Evolutionary conservation across 495 filamentous ascomycete genomes (phyloP), one percentile per base, ranked within the genome.

Genomic region (Podospora comata): DNA sequence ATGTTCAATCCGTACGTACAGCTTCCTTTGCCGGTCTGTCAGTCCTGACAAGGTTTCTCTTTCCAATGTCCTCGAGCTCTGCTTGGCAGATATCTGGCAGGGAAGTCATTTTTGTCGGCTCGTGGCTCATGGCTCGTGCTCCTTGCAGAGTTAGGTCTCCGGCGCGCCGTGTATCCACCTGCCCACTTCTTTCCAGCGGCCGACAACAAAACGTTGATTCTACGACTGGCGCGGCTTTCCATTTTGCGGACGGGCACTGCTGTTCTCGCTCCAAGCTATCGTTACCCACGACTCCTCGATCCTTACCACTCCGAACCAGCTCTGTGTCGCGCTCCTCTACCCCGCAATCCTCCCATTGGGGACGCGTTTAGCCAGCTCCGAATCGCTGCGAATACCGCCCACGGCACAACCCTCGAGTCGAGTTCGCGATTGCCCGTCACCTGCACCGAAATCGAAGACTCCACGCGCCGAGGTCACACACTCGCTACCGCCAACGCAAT

Each of bases 111-210:
- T 48, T 48, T 48, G 39, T 28, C 9, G 23, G 59, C 59, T 61
- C 59, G 16, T 20, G 56, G 30, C 30, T 58, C 23, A 18, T 28
- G 61, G 61, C 61, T 63, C 61, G 61, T 63, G 61, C 61, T 44
- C 61, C 59, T 32, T 63, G 61, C 61, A 63, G 61, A 63, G 27
- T 63, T 19, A 20, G 30, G 30, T 18, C 18, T 63, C 11, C 61
- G 28, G 61, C 61, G 61, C 61, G 27, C 27, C 19, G 32, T 34
- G n/a, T 34, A 28, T 63, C 27, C 61, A 63, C 20, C 59, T 20
- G n/a, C n/a, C 61, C 9, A 32, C 15, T 48, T 39, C 16, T 20
- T 28, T 20, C 61, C 27, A 63, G 61, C 32, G 30, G 20, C 61
- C 16, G 61, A 39, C 34, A n/a, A 44, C 32, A 16, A 16, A 44